Percentiles rank a stretch among this genome's conserved stretches.
Conservation (phyloP, 2,329 filamentous ascomycete species). For the Microdochium bolleyi region DNA sequence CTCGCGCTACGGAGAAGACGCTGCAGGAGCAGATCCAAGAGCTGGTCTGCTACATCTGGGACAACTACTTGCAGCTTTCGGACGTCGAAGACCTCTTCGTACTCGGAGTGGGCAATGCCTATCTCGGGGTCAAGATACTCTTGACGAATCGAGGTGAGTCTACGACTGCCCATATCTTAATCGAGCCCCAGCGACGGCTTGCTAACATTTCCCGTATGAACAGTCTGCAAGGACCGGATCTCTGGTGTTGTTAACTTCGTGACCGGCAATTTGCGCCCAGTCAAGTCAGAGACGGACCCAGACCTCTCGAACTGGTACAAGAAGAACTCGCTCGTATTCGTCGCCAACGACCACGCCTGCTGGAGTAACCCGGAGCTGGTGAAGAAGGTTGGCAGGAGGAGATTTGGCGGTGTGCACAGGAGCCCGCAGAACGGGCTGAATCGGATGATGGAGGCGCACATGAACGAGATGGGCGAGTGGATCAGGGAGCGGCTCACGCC, state of each 20-base stretch:
- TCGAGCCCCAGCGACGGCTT: background rate
- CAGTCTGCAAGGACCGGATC: conserved; percentile 59
- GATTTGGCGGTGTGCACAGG: conserved; percentile 50
- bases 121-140: conserved; percentile 73
- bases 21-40: conserved; percentile 59
- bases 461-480: conserved; percentile 42
- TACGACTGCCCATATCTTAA: background rate
- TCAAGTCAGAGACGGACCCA: conserved; percentile 72
- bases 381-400: conserved; percentile 50
- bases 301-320: conserved; percentile 76
- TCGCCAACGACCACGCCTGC: conserved; percentile 66
- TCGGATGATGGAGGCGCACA: conserved; percentile 49
- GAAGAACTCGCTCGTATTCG: conserved; percentile 70
- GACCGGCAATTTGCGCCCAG: conserved; percentile 64
- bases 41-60: conserved; percentile 83
- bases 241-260: conserved; percentile 76
- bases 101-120: conserved; percentile 84
- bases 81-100: conserved; percentile 71
- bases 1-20: conserved; percentile 33
- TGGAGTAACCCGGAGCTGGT: conserved; percentile 59
- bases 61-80: conserved; percentile 85
- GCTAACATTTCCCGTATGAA: conserved; percentile 4
- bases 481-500: conserved; percentile 31
- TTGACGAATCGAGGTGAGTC: conserved; percentile 64
- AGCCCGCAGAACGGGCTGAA: conserved; percentile 40